phyloP scores from a whole-genome alignment of 345 rosid genomes.

The Durio zibethinus region DNA sequence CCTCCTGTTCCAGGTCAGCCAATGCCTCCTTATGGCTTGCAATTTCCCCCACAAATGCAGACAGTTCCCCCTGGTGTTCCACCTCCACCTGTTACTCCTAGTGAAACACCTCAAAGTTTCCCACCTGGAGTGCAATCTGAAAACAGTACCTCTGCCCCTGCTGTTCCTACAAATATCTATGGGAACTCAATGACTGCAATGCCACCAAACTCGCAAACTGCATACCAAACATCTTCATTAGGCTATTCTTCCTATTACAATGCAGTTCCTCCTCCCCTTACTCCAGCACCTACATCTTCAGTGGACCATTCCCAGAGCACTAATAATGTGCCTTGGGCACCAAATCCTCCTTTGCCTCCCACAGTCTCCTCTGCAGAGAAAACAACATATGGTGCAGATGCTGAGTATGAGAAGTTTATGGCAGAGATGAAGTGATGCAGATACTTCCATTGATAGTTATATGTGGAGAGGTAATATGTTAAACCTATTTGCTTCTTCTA shows the following conservation, averaged over 20 bases:
- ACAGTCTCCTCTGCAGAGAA: constrained; percentile 53
- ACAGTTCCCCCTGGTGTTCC: constrained; percentile 68
- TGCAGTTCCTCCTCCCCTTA: constrained; percentile 69
- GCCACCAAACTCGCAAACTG: constrained; percentile 48
- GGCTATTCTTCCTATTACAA: constrained; percentile 73
- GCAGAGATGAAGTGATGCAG: constrained; percentile 82
- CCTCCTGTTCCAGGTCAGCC: constrained; percentile 82
- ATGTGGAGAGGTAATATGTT: constrained; percentile 47
- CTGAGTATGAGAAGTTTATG: constrained; percentile 95
- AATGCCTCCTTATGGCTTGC: constrained; percentile 84
- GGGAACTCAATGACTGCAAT: constrained; percentile 45
- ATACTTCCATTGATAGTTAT: constrained; percentile 16
- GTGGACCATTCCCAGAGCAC: constrained; percentile 55
- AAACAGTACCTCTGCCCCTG: constrained; percentile 46
- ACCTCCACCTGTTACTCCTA: constrained; percentile 40
- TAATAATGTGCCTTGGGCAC: constrained; percentile 74
- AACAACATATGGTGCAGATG: constrained; percentile 60
- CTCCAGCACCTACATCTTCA: constrained; percentile 46
- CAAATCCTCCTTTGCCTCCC: constrained; percentile 50
- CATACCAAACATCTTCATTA: constrained; percentile 48
- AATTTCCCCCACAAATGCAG: constrained; percentile 67
- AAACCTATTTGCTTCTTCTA: not conserved
- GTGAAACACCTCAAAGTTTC: constrained; percentile 71
- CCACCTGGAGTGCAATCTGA: constrained; percentile 94
- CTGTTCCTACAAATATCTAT: constrained; percentile 48